These are phyloP conservation scores for Psilocybe sp. DNA, from an alignment of 768 basidiomycete genomes.

Conservation along the genomic window DNA sequence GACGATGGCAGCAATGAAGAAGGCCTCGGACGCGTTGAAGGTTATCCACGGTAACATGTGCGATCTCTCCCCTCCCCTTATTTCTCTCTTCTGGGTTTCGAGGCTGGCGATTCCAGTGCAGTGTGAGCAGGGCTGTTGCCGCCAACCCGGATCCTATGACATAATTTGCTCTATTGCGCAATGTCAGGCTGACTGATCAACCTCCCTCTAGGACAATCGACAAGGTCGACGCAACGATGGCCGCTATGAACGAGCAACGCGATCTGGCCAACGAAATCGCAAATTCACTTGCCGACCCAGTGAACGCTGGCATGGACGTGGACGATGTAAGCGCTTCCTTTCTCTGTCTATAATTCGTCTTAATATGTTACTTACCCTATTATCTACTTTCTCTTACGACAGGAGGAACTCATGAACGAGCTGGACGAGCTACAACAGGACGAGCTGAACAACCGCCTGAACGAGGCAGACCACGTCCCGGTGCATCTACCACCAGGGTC, in stretches of 20 bases:
- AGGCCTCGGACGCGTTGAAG: conserved; percentile 85
- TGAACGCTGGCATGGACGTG: conserved; percentile 47
- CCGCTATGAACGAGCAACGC: conserved; percentile 83
- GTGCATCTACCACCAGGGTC: conserved; percentile 73
- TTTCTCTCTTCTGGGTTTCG: not conserved
- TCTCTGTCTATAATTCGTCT: not conserved
- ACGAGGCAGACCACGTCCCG: conserved; percentile 86
- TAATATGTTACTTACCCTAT: too few species aligned
- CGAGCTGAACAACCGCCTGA: conserved; percentile 78
- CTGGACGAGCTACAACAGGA: conserved; percentile 88
- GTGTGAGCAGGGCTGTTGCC: too few species aligned
- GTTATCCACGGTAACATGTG: conserved; percentile 88
- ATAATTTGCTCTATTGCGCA: not conserved
- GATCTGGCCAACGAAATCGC: conserved; percentile 92
- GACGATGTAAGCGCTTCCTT: conserved; percentile 64
- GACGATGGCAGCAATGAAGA: conserved; percentile 97
- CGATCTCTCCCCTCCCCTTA: conserved; percentile 30
- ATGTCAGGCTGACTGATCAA: not conserved
- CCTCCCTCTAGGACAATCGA: conserved; percentile 61
- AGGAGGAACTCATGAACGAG: conserved; percentile 80
- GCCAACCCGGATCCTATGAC: too few species aligned
- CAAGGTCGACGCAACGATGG: conserved; percentile 90
- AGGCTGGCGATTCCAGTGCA: not conserved
- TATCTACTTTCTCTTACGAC: conserved; percentile 3
- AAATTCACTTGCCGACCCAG: conserved; percentile 78